Conservation (phyloP, 2,329 filamentous ascomycete genomes). For the Xylariaceae sp. region DNA sequence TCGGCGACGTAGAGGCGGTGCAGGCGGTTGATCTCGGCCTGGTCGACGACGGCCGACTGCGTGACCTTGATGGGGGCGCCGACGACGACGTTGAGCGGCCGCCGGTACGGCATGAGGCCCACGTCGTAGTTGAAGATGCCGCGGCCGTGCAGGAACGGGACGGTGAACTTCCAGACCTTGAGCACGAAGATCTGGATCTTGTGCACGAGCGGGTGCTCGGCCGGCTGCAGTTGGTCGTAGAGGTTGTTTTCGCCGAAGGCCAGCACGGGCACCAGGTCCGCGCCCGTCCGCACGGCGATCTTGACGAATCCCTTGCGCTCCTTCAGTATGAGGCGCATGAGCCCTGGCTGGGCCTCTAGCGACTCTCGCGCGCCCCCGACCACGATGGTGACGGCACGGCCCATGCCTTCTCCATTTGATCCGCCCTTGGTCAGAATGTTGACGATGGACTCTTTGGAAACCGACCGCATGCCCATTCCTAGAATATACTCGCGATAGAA, state of each 20-base stretch:
- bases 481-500: constrained; percentile 95
- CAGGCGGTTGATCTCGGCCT: constrained; percentile 76
- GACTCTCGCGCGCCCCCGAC: constrained; percentile 91
- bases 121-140: constrained; percentile 98
- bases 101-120: constrained; percentile 90
- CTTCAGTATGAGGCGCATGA: constrained; percentile 76
- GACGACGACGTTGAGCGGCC: constrained; percentile 86
- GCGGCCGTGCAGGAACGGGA: constrained; percentile 86
- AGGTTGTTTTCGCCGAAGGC: constrained; percentile 95
- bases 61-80: constrained; percentile 77
- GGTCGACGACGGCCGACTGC: constrained; percentile 64
- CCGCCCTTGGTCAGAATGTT: constrained; percentile 84
- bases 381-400: constrained; percentile 95
- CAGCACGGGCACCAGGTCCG: constrained; percentile 89
- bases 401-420: constrained; percentile 78
- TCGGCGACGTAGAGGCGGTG: constrained; percentile 80
- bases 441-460: constrained; percentile 89
- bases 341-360: constrained; percentile 81
- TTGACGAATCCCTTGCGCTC: constrained; percentile 92
- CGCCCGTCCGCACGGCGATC: constrained; percentile 87
- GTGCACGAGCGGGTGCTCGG: constrained; percentile 77
- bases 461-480: constrained; percentile 81
- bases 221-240: constrained; percentile 84
- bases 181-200: constrained; percentile 82
- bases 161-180: constrained; percentile 85